Conservation (phyloP, 768 basidiomycete genomes). For the Hydnomerulius pinastri region DNA sequence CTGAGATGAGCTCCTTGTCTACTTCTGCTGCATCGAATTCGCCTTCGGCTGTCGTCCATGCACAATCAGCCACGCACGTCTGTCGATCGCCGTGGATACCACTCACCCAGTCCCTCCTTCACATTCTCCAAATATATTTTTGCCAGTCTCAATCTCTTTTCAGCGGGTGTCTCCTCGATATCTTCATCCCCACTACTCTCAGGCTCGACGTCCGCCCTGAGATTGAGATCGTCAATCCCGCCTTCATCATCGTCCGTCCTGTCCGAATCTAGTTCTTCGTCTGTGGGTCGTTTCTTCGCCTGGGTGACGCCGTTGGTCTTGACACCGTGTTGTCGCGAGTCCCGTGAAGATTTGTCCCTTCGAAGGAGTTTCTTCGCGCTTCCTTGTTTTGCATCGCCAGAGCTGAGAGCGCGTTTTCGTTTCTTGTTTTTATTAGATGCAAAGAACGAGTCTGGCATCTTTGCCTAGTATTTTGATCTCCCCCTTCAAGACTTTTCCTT, state of each 20-base stretch:
- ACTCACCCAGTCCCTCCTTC: constrained; percentile 69
- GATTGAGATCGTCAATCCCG: constrained; percentile 73
- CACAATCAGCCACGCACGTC: no score
- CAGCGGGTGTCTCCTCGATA: constrained; percentile 85
- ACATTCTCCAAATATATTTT: constrained; percentile 88
- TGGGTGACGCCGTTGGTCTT: constrained; percentile 28
- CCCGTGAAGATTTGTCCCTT: constrained; percentile 5
- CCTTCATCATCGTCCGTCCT: constrained; percentile 53
- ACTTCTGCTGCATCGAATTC: constrained; percentile 96
- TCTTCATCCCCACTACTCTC: constrained; percentile 80
- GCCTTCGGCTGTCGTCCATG: constrained; percentile 72
- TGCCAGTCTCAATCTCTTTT: constrained; percentile 89
- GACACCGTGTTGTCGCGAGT: constrained; percentile 1
- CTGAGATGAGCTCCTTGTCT: constrained; percentile 88
- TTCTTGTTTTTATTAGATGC: constrained; percentile 59
- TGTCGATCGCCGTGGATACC: neutral
- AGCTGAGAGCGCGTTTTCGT: constrained; percentile 52
- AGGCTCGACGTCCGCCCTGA: constrained; percentile 57
- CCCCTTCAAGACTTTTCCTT: neutral
- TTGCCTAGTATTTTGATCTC: neutral
- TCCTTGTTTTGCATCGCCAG: constrained; percentile 22
- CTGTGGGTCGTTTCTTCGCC: constrained; percentile 27
- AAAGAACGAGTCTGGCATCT: constrained; percentile 88
- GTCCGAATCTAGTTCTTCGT: constrained; percentile 74
- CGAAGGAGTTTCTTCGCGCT: constrained; percentile 26